phyloP scores from a whole-genome alignment of 768 basidiomycete species.

The Arthromyces matolae region DNA sequence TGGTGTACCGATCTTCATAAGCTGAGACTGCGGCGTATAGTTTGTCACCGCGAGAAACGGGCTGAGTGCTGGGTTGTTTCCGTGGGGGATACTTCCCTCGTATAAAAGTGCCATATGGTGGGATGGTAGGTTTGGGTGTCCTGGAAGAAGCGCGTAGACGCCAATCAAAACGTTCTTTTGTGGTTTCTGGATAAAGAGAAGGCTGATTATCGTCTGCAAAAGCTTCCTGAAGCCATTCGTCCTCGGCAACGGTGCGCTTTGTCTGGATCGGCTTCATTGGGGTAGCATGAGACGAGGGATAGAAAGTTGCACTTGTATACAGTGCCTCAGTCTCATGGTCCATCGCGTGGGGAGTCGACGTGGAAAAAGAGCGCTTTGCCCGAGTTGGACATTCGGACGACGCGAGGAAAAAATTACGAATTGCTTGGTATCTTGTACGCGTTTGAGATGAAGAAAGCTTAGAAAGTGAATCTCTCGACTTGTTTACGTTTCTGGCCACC shows the following conservation, averaged over 20 bases:
- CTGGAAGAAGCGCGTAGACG: slow-evolving; percentile 51
- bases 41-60: slow-evolving; percentile 34
- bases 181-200: slow-evolving; percentile 9
- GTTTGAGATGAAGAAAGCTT: slow-evolving; percentile 7
- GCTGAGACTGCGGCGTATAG: slow-evolving; percentile 47
- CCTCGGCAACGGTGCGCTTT: slow-evolving; percentile 28
- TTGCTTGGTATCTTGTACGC: slow-evolving; percentile 13
- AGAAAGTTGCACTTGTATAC: slow-evolving; percentile 7
- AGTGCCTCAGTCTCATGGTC: slow-evolving; percentile 14
- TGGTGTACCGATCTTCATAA: slow-evolving; percentile 54
- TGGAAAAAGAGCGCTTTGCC: slow-evolving; percentile 7
- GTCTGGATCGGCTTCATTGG: background rate
- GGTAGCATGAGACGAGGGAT: slow-evolving; percentile 2
- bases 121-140: slow-evolving; percentile 13
- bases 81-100: slow-evolving; percentile 31
- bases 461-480: slow-evolving; percentile 3
- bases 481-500: slow-evolving; percentile 12
- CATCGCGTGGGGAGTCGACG: background rate
- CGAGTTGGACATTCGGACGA: slow-evolving; percentile 15
- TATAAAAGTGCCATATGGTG: slow-evolving; percentile 6
- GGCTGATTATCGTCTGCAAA: slow-evolving; percentile 5
- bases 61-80: slow-evolving; percentile 30
- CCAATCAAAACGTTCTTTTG: slow-evolving; percentile 56
- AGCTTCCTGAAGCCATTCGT: slow-evolving; percentile 36
- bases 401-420: slow-evolving; percentile 18